Evolutionary conservation across 2,329 filamentous ascomycete species (phyloP).

Genomic region (Aspergillus niger): DNA sequence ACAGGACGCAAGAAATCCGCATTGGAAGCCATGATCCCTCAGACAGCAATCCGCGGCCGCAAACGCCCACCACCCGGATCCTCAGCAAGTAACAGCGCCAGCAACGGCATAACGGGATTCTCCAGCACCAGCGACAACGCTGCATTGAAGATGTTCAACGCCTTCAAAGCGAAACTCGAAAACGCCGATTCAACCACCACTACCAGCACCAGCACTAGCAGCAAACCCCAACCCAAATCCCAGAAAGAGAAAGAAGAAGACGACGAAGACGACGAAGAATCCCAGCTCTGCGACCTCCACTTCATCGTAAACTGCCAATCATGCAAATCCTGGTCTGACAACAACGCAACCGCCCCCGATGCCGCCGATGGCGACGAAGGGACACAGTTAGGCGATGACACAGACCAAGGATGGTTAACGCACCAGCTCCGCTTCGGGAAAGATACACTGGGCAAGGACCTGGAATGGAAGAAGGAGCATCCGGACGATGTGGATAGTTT

Average conservation of each 20-base stretch:
- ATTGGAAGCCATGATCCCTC: constrained; percentile 51
- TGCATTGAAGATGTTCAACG: constrained; percentile 70
- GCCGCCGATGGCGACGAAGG: constrained; percentile 48
- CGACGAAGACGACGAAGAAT: constrained; percentile 71
- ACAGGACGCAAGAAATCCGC: constrained; percentile 47
- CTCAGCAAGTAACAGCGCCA: constrained; percentile 27
- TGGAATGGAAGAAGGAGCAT: constrained; percentile 86
- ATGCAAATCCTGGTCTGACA: constrained; percentile 78
- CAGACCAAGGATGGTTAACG: constrained; percentile 74
- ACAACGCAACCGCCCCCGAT: constrained; percentile 33
- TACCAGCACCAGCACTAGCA: constrained; percentile 22
- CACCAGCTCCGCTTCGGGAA: constrained; percentile 85
- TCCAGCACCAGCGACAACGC: constrained; percentile 60
- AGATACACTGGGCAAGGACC: constrained; percentile 84
- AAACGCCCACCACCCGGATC: constrained; percentile 44
- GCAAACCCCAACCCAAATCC: constrained; percentile 10
- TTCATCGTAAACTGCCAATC: constrained; percentile 96
- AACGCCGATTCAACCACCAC: constrained; percentile 31
- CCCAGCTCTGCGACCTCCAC: constrained; percentile 82
- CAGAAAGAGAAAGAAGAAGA: constrained; percentile 24
- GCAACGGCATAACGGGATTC: constrained; percentile 58
- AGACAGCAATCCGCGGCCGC: constrained; percentile 50
- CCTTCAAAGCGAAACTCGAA: constrained; percentile 78
- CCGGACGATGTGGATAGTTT: constrained; percentile 72
- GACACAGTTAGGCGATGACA: constrained; percentile 40